Evolutionary conservation across 164 flowering plant genomes (phyloP).

Genomic region (Euptelea pleiosperma): DNA sequence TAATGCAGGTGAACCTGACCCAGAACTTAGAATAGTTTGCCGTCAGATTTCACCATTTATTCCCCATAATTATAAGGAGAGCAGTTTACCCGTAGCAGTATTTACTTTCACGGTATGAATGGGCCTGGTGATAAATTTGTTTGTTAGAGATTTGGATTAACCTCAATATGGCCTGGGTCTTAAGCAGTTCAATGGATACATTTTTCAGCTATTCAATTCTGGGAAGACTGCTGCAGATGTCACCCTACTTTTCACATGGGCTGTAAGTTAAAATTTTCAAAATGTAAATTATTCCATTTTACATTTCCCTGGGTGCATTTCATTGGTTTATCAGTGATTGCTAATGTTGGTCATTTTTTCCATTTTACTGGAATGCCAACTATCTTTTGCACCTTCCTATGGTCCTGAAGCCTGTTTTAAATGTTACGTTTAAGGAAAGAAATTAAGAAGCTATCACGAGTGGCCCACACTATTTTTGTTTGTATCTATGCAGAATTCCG

Average conservation of each 20-base stretch:
- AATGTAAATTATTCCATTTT: constrained; percentile 1
- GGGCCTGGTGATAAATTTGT: background rate
- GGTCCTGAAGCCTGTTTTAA: constrained; percentile 1
- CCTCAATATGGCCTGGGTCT: background rate
- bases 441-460: background rate
- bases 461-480: background rate
- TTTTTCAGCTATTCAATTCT: constrained; percentile 53
- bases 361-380: background rate
- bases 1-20: constrained; percentile 89
- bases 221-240: constrained; percentile 72
- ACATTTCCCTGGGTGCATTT: background rate
- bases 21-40: constrained; percentile 73
- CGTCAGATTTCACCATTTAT: constrained; percentile 94
- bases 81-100: constrained; percentile 90
- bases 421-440: background rate
- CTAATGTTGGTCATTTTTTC: no score
- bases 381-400: background rate
- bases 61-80: constrained; percentile 92
- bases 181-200: constrained; percentile 2
- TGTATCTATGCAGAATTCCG: constrained; percentile 64
- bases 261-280: constrained; percentile 54
- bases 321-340: no score
- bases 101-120: constrained; percentile 77
- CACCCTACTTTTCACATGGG: constrained; percentile 87
- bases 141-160: background rate